These are phyloP conservation scores for Malassezia caprae DNA, from an alignment of 1,284 basidiomycete species.

Conservation along the genomic window DNA sequence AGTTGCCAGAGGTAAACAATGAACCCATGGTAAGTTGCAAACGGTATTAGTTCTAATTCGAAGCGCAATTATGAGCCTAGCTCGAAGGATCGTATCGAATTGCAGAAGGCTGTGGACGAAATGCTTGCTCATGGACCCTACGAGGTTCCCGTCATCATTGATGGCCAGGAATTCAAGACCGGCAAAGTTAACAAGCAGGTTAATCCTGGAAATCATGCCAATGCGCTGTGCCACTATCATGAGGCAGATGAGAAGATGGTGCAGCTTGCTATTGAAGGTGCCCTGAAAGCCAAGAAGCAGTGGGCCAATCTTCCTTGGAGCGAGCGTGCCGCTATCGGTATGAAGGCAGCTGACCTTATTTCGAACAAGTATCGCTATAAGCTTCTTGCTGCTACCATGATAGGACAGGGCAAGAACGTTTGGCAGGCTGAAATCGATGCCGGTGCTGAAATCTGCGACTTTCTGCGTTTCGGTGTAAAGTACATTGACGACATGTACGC, in stretches of 20 bases:
- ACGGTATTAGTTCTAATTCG: not conserved
- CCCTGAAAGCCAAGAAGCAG: constrained; percentile 69
- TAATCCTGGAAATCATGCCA: constrained; percentile 54
- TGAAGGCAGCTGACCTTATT: constrained; percentile 73
- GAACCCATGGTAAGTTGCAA: constrained; percentile 32
- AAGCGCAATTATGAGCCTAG: constrained; percentile 64
- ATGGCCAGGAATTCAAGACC: constrained; percentile 78
- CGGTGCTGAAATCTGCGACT: constrained; percentile 87
- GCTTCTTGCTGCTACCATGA: constrained; percentile 89
- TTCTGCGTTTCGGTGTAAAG: constrained; percentile 92
- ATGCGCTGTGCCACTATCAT: constrained; percentile 74
- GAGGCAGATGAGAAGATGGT: constrained; percentile 65
- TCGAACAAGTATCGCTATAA: constrained; percentile 84
- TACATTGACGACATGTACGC: constrained; percentile 89
- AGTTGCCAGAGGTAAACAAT: constrained; percentile 38
- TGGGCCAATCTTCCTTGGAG: constrained; percentile 95
- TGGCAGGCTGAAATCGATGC: constrained; percentile 99
- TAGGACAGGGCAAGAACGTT: constrained; percentile 96
- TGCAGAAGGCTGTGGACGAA: constrained; percentile 66
- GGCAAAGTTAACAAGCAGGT: constrained; percentile 56
- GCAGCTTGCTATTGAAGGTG: constrained; percentile 71
- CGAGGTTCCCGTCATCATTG: constrained; percentile 82
- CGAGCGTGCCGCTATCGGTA: constrained; percentile 91
- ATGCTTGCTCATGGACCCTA: constrained; percentile 75
- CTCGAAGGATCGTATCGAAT: constrained; percentile 65